phyloP scores from a whole-genome alignment of 2,329 filamentous ascomycete genomes.

The Nothomitra cinnamomea region DNA sequence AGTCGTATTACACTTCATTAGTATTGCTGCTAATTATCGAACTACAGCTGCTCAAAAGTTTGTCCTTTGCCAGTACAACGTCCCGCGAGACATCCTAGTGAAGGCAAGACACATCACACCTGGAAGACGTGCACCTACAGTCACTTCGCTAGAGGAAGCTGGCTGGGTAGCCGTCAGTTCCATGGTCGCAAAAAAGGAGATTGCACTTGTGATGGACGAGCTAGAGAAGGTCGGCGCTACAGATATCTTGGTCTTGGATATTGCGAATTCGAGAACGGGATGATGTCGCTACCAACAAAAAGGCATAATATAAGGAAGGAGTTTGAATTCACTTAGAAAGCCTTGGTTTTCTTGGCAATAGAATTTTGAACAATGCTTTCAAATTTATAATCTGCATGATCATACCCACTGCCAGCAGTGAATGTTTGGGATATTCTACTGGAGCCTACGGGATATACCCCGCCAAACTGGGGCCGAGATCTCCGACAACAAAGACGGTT shows the following conservation, averaged over 20 bases:
- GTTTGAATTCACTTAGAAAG: too few relatives aligned
- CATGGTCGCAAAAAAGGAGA: slow-evolving; percentile 81
- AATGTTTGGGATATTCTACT: too few relatives aligned
- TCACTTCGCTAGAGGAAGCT: slow-evolving; percentile 75
- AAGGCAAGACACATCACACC: slow-evolving; percentile 66
- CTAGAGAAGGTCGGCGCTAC: slow-evolving; percentile 58
- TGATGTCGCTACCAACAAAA: slow-evolving; percentile 5
- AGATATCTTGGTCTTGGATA: slow-evolving; percentile 72
- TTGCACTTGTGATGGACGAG: slow-evolving; percentile 77
- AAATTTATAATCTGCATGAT: too few relatives aligned
- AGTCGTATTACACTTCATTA: neutral
- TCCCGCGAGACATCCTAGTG: slow-evolving; percentile 51
- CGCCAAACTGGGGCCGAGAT: too few relatives aligned
- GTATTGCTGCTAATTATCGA: neutral
- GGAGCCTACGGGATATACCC: too few relatives aligned
- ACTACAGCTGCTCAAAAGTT: slow-evolving; percentile 63
- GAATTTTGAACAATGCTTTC: too few relatives aligned
- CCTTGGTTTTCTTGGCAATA: too few relatives aligned
- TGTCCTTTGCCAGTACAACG: slow-evolving; percentile 93
- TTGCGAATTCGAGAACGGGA: slow-evolving; percentile 56
- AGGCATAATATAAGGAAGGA: slow-evolving; percentile 3
- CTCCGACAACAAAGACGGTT: too few relatives aligned
- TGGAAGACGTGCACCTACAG: slow-evolving; percentile 80
- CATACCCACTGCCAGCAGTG: too few relatives aligned
- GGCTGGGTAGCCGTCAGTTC: slow-evolving; percentile 88